Base-by-base conservation (phyloP, 352 stramenopile species). In the Globisporangium carolinianum region DNA sequence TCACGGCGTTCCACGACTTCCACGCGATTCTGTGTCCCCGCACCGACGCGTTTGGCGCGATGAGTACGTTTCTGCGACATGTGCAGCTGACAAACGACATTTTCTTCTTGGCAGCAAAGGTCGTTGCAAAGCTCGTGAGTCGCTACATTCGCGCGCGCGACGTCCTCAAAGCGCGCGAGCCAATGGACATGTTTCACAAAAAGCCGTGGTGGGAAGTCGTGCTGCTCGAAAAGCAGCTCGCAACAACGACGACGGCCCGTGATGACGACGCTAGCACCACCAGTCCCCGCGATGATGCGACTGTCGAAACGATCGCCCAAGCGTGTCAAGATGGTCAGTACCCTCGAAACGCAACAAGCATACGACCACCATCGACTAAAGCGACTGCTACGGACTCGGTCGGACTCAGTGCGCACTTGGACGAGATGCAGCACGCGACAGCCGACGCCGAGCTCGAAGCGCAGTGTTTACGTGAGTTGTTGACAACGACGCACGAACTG, bases 1-100 rank as follows among this genome's bases (percentile, higher is more conserved):
- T 79, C 47, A 69, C 75, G 18, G 82, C 87, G 17, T 84, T 75
- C 37, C 71, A 87, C 53, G 75, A 91, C 54, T 86, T 76, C 53
- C 89, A 97, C 61, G 64, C 68, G 7, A 76, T 94, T 12, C 56
- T 96, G 46, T 97, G 89, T 38, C 71, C 79, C 4, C 71, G 89
- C 1, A 69, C 71, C 32, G 75, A 87, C 47, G 56, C 72, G 51
- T 82, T 72, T 65, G 80, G 75, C 32, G 66, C 79, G 18, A 90
- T 90, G 79, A 79, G 67, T 15, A 65, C 69, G 52, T 87, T 87
- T 43, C 38, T 87, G 12, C 66, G 68, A 37, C 87, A 95, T 64
- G 83, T 71, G 38, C 87, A 72, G 24, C 79, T 87, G 60, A 96
- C 89, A 0, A 97, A 97, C 67, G 91, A 97, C 56, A 97, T 97